Evolutionary conservation across 1,284 basidiomycete species (phyloP), one percentile per base, ranked within the genome.

Genomic region (Boletus sp.): DNA sequence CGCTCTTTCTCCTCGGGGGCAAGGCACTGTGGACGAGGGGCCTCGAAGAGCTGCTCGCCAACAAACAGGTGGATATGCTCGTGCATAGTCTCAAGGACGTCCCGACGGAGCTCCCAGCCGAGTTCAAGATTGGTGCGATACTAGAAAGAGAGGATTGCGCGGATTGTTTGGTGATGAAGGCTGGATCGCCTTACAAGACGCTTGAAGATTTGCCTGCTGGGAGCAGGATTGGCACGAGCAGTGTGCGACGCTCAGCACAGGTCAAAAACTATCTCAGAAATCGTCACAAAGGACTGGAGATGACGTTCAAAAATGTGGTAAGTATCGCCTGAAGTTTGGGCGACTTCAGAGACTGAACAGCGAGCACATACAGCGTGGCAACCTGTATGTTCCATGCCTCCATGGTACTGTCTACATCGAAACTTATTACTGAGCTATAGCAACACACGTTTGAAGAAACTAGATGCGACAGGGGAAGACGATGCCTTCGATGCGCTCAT

Each of bases 21-120:
- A 95, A 96, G 76, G 88, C 91, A 1, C 79, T 98, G 21, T 98
- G 96, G 96, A 98, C 96, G 33, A 92, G 94, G 72, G 96, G 98
- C 72, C 87, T 98, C 62, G 96, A 98, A 74, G 90, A 91, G 25
- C 88, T 91, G 28, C 80, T 98, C 56, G 80, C 85, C 49, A 82
- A 87, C 46, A 81, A 84, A 23, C 79, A 81, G 16, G 92, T 97
- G 56, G 97, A 99, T 74, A 89, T 98, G 80, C 88, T 99, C 68
- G 90, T 99, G 25, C 97, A 99, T 78, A 90, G 86, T 58, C 81
- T 95, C 68, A 99, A 99, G 77, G 97, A 99, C 75, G 87, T 98
- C 25, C 97, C 97, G 14, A 99, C 97, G 4, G 80, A 81, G 5
- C 78, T 98, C 31, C 95, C 95, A 0, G 84, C 86, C 0, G 94